Conservation (phyloP, 1,284 basidiomycete species). For the Wallemia ichthyophaga region DNA sequence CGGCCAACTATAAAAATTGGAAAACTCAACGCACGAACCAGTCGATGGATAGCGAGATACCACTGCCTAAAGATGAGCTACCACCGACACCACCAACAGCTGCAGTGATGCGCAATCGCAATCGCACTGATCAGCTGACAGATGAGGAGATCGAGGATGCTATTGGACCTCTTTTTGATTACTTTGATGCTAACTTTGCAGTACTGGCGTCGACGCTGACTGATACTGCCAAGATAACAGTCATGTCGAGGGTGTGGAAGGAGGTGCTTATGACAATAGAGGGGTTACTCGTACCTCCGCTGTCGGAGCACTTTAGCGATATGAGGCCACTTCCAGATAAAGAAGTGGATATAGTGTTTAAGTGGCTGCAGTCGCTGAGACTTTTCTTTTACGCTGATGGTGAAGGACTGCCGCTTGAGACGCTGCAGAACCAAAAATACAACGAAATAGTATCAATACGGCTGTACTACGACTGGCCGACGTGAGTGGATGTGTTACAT, state of each 20-base stretch:
- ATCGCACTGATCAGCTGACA: constrained; percentile 40
- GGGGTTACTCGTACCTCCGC: constrained; percentile 59
- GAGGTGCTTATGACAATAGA: constrained; percentile 73
- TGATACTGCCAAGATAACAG: constrained; percentile 58
- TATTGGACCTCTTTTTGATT: constrained; percentile 75
- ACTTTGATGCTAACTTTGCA: constrained; percentile 78
- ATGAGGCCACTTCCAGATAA: constrained; percentile 76
- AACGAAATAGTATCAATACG: constrained; percentile 66
- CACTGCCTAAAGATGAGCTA: constrained; percentile 20
- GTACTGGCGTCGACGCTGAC: constrained; percentile 69
- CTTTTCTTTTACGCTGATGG: constrained; percentile 90
- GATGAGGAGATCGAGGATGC: constrained; percentile 88
- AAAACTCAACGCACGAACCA: constrained; percentile 11
- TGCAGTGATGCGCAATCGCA: constrained; percentile 18
- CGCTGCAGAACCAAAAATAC: constrained; percentile 86
- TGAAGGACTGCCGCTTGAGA: constrained; percentile 49
- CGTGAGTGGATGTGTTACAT: constrained; percentile 21
- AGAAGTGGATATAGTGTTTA: constrained; percentile 91
- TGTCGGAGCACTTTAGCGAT: constrained; percentile 61
- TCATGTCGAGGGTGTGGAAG: constrained; percentile 88
- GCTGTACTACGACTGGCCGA: constrained; percentile 77
- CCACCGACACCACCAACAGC: constrained; percentile 10
- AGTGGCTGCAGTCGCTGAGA: constrained; percentile 58
- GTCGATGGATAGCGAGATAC: constrained; percentile 41
- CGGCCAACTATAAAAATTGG: constrained; percentile 6